Evolutionary conservation across 805 yeast species (phyloP), one percentile per base, ranked within the genome.

Genomic region (Yarrowia hollandica): DNA sequence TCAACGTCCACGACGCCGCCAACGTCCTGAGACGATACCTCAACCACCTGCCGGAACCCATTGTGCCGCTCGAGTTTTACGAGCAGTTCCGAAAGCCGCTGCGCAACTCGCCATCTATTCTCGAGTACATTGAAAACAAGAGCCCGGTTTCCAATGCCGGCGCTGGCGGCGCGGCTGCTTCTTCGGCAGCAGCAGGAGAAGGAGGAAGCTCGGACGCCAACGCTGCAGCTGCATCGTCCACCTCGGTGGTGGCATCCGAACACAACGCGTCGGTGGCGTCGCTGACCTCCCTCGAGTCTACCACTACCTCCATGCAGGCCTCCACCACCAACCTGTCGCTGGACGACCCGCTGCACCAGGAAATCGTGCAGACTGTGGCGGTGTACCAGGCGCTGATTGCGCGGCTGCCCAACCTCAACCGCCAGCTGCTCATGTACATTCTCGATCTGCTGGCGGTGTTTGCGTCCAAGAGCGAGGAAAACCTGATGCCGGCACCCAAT

Each of bases 1-100:
- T 83, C 73, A 89, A 90, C 0, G 97, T 92, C 11, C 99, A 94
- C 73, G 99, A 94, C 72, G 97, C 97, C 1, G 96, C 98, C 1
- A 88, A 94, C 16, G 77, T 94, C 19, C 79, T 94, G 60, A 80
- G 98, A 69, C 77, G 99, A 60, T 94, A 82, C 70, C 77, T 94
- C 62, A 90, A 90, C 68, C 84, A 90, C 42, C 78, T 94, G 60
- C 95, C 96, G 0, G 98, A 94, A 67, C 98, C 98, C 0, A 77
- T 94, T 60, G 84, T 94, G 18, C 97, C 98, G 0, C 75, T 89
- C 31, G 79, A 79, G 4, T 73, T 82, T 62, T 94, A 92, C 70
- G 89, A 87, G 64, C 76, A 76, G 23, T 94, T 92, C 68, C 79
- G 98, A 66, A 82, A 79, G 34, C 96, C 96, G 1, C 77, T 92